phyloP scores from a whole-genome alignment of 805 yeast genomes.

The Ogataea nitratoaversa region DNA sequence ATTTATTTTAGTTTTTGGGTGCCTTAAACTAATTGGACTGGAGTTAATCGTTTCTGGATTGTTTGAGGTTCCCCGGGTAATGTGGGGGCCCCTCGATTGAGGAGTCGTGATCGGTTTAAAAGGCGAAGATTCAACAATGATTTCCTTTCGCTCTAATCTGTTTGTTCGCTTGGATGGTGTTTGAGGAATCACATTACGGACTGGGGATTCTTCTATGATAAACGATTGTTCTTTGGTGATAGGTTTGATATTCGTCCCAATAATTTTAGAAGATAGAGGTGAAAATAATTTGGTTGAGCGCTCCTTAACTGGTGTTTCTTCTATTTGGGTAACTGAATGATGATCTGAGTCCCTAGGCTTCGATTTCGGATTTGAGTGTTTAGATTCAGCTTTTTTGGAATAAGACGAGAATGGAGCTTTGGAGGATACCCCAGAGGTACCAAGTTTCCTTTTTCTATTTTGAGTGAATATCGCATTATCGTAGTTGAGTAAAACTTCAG shows the following conservation, averaged over 20 bases:
- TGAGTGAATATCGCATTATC: constrained; percentile 17
- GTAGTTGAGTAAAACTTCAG: not conserved
- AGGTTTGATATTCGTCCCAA: not conserved
- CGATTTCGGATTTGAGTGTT: not conserved
- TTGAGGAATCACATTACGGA: constrained; percentile 2
- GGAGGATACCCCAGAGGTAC: constrained; percentile 6
- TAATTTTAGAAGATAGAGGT: not conserved
- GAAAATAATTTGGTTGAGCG: not conserved
- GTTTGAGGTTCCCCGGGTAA: no score
- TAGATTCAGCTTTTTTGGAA: no score
- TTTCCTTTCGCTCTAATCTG: constrained; percentile 4
- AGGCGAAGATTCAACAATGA: constrained; percentile 8
- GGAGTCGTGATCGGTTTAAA: not conserved
- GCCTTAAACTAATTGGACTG: not conserved
- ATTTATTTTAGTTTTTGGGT: not conserved
- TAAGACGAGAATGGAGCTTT: no score
- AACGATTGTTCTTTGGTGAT: constrained; percentile 3
- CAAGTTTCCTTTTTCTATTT: constrained; percentile 15
- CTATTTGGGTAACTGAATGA: constrained; percentile 20
- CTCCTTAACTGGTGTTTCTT: constrained; percentile 28
- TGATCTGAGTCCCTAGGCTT: not conserved
- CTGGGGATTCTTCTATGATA: constrained; percentile 23
- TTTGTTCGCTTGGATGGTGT: constrained; percentile 9
- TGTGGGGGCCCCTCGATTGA: not conserved
- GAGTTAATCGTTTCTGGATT: not conserved